Percentiles rank a stretch among this genome's conserved stretches.
phyloP scores from a whole-genome alignment of 768 basidiomycete genomes.

The Tricholoma sp. region DNA sequence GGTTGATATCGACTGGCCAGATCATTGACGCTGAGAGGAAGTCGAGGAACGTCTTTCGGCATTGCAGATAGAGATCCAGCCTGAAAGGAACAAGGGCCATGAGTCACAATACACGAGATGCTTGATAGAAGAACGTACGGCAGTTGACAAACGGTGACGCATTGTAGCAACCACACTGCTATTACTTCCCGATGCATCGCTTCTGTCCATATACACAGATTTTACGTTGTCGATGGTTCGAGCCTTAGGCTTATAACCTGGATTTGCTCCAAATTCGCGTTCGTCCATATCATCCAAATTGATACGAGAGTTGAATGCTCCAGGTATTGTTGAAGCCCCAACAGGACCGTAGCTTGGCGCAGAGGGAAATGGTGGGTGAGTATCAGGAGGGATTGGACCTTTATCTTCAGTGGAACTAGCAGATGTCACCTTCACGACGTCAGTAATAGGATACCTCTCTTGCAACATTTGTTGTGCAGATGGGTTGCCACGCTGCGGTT shows the following conservation, averaged over 20 bases:
- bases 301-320: slow-evolving; percentile 4
- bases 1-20: slow-evolving; percentile 60
- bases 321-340: background rate
- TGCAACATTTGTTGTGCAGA: background rate
- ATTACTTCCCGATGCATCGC: slow-evolving; percentile 47
- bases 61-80: slow-evolving; percentile 47
- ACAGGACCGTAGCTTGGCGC: background rate
- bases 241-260: slow-evolving; percentile 18
- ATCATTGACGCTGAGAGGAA: slow-evolving; percentile 59
- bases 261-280: slow-evolving; percentile 30
- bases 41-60: slow-evolving; percentile 56
- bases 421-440: background rate
- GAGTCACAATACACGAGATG: background rate
- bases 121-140: slow-evolving; percentile 34
- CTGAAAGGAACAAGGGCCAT: slow-evolving; percentile 22
- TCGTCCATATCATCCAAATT: slow-evolving; percentile 14
- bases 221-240: slow-evolving; percentile 27
- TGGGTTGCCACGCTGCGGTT: background rate
- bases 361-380: background rate
- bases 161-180: slow-evolving; percentile 66
- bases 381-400: background rate
- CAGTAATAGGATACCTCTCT: background rate
- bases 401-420: background rate
- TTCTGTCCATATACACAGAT: slow-evolving; percentile 37
- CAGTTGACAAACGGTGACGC: slow-evolving; percentile 55